These are phyloP conservation scores for Moringa oleifera DNA, from an alignment of 345 rosid species.

Conservation along the genomic window DNA sequence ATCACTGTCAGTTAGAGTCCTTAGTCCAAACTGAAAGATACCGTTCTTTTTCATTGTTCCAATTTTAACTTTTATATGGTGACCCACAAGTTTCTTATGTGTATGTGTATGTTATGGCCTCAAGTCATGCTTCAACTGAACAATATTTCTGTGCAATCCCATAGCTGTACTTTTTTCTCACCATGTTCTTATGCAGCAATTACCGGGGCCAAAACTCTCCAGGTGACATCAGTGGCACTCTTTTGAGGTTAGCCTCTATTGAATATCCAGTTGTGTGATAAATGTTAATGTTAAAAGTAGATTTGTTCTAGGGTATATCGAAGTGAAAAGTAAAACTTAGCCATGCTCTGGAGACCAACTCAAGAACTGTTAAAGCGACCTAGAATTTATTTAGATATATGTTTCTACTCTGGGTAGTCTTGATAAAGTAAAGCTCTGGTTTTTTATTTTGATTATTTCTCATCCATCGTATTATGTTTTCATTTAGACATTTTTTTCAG, in stretches of 20 bases:
- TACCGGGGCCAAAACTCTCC: constrained; percentile 30
- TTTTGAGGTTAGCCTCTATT: constrained; percentile 40
- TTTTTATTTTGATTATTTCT: too few species aligned
- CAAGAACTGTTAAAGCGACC: too few species aligned
- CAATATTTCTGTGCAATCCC: not conserved
- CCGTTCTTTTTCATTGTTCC: not conserved
- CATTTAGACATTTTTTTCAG: too few species aligned
- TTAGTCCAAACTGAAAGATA: not conserved
- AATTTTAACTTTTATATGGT: not conserved
- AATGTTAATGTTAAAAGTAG: too few species aligned
- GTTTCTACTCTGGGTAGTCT: not conserved
- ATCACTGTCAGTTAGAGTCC: too few species aligned
- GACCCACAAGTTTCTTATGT: not conserved
- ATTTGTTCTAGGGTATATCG: too few species aligned
- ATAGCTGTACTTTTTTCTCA: constrained; percentile 2
- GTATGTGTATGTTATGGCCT: constrained; percentile 1
- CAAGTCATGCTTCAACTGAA: not conserved
- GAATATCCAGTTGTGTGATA: not conserved
- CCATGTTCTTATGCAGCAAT: constrained; percentile 40
- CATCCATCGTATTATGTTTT: too few species aligned
- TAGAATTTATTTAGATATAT: not conserved
- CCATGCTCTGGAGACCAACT: too few species aligned
- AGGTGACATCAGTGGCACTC: constrained; percentile 27
- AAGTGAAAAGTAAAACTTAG: too few species aligned
- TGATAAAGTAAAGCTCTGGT: too few species aligned